Percentiles rank a stretch among this genome's conserved stretches.
These are phyloP conservation scores for Trichoderma asperellum DNA, from an alignment of 2,329 filamentous ascomycete species.

Conservation along the genomic window DNA sequence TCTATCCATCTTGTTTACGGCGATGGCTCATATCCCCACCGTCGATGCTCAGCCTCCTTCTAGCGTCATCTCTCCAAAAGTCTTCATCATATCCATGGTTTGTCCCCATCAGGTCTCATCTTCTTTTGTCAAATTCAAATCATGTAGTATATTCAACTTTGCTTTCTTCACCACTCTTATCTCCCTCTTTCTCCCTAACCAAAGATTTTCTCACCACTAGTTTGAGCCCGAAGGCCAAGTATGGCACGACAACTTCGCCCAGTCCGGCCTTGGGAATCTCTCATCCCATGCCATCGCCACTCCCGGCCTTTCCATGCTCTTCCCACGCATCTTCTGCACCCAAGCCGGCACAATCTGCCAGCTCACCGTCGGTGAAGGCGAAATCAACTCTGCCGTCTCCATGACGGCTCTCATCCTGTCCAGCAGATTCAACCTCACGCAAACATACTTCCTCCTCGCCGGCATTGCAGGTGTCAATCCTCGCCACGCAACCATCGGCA, in stretches of 20 bases:
- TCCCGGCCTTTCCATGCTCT: constrained; percentile 67
- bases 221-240: constrained; percentile 64
- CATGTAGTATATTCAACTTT: background rate
- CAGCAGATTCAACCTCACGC: constrained; percentile 62
- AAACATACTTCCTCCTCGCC: constrained; percentile 71
- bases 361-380: constrained; percentile 67
- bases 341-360: constrained; percentile 66
- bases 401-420: constrained; percentile 67
- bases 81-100: constrained; percentile 67
- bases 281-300: constrained; percentile 60
- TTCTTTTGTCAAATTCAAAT: background rate
- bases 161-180: background rate
- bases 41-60: background rate
- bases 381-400: constrained; percentile 75
- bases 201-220: constrained; percentile 43
- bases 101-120: constrained; percentile 29
- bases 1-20: background rate
- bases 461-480: constrained; percentile 79
- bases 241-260: constrained; percentile 60
- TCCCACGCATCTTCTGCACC: constrained; percentile 67
- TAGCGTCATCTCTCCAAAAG: constrained; percentile 54
- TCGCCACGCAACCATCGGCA: constrained; percentile 65
- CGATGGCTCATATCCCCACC: background rate
- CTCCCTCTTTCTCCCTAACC: constrained; percentile 19
- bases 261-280: constrained; percentile 56